Evolutionary conservation across 1,284 basidiomycete species (phyloP).

Genomic region (Ustanciosporium gigantosporum): DNA sequence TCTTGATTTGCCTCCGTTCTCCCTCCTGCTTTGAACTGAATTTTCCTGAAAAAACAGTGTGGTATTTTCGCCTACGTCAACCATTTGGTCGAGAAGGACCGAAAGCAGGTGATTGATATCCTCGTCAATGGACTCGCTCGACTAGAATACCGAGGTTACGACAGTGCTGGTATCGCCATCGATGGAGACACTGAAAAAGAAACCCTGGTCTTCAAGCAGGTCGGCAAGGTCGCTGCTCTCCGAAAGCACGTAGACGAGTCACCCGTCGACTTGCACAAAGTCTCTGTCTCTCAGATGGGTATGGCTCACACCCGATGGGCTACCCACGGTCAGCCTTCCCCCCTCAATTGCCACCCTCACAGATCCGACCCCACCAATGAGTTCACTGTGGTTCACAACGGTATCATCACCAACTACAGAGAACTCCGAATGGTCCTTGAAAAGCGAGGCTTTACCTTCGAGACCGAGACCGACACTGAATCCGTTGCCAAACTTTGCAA

Average conservation of each 20-base stretch:
- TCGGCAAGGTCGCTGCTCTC: constrained; percentile 93
- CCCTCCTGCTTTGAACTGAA: too few species aligned
- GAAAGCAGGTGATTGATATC: constrained; percentile 88
- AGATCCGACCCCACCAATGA: constrained; percentile 79
- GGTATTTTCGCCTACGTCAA: constrained; percentile 61
- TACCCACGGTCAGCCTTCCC: constrained; percentile 85
- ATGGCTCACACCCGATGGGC: constrained; percentile 99
- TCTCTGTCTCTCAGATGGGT: constrained; percentile 84
- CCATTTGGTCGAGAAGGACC: constrained; percentile 68
- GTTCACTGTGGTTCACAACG: constrained; percentile 96
- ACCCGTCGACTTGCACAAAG: constrained; percentile 77
- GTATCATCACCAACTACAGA: constrained; percentile 92
- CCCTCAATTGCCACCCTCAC: constrained; percentile 93
- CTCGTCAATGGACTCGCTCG: constrained; percentile 89
- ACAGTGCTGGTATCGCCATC: constrained; percentile 87
- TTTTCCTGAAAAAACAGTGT: too few species aligned
- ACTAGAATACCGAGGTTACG: constrained; percentile 97
- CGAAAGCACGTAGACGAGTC: constrained; percentile 86
- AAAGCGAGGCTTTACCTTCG: constrained; percentile 92
- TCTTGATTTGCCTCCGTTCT: too few species aligned
- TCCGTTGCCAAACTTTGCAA: constrained; percentile 93
- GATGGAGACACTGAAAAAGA: constrained; percentile 84
- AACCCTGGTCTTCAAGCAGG: constrained; percentile 91
- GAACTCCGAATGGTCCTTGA: constrained; percentile 91
- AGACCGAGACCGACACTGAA: constrained; percentile 97